Evolutionary conservation across 768 basidiomycete genomes (phyloP).

Genomic region (Asterophora parasitica): DNA sequence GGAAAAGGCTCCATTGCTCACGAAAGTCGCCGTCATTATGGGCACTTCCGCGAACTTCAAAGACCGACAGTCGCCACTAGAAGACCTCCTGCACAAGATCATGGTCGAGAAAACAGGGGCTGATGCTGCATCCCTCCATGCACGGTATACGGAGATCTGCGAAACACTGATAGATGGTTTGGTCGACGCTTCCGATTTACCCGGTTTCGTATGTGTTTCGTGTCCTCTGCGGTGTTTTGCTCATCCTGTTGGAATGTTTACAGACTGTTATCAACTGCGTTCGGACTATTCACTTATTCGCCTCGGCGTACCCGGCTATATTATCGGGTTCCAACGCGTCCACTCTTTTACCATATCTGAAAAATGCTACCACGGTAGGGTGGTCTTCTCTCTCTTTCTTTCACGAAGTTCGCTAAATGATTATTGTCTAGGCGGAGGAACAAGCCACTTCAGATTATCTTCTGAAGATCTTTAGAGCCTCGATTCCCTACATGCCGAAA

Average conservation of each 20-base stretch:
- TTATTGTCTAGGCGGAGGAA: conserved; percentile 63
- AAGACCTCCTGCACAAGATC: conserved; percentile 81
- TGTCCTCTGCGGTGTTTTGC: not conserved
- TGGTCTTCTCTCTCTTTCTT: too few species aligned
- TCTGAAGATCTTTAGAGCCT: conserved; percentile 80
- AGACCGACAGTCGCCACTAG: conserved; percentile 79
- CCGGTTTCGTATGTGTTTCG: conserved; percentile 59
- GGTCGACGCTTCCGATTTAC: conserved; percentile 79
- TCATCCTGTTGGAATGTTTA: conserved; percentile 1
- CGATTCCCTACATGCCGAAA: conserved; percentile 86
- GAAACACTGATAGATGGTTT: conserved; percentile 83
- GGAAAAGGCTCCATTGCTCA: conserved; percentile 52
- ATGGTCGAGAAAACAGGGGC: conserved; percentile 65
- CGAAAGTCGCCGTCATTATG: conserved; percentile 81
- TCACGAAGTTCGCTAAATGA: not conserved
- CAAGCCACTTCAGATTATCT: conserved; percentile 80
- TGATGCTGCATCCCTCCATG: conserved; percentile 51
- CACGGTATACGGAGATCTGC: conserved; percentile 76
- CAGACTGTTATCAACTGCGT: conserved; percentile 83
- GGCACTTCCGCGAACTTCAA: conserved; percentile 77
- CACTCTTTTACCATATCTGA: conserved; percentile 86
- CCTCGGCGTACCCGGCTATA: conserved; percentile 76
- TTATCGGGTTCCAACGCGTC: conserved; percentile 82
- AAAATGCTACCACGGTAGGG: conserved; percentile 70
- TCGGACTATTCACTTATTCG: conserved; percentile 78